Base-by-base conservation (phyloP, 192 early-diverging fungal species). In the Umbelopsis ramanniana region DNA sequence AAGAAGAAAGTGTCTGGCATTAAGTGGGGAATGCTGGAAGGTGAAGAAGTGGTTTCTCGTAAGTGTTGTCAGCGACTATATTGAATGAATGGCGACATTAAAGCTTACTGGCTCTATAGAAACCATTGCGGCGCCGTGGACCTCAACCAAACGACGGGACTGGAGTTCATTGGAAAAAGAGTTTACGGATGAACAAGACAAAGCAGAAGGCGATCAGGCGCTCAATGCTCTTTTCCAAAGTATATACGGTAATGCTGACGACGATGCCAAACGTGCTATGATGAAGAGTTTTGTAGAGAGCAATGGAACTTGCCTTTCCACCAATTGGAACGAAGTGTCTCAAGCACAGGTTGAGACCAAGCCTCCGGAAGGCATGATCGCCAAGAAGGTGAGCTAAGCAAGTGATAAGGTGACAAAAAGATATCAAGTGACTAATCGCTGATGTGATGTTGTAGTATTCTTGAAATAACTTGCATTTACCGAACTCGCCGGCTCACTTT, bases 231-330 rank as follows among this genome's bases (percentile, higher is more conserved):
- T 98, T 48, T 99, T 99, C 87, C 93, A 96, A 74, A 82, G 90
- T 40, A 94, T 99, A 66, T 99, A 96, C 79, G 89, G 87, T 70
- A 93, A 96, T 76, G 94, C 95, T 0, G 91, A 89, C 73, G 91
- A 93, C 22, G 93, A 99, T 54, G 92, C 93, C 9, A 85, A 86
- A 63, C 84, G 92, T 21, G 97, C 98, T 0, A 98, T 99, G 98
- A 91, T 97, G 88, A 99, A 99, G 85, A 94, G 93, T 76, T 99
- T 93, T 79, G 85, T 91, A 6, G 98, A 99, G 79, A 94, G 91
- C 80, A 95, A 94, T 67, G 98, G 98, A 26, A 99, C 98, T 0
- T 89, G 89, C 60, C 84, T 99, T 43, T 93, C 90, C 67, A 99
- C 97, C 37, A 97, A 99, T 79, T 99, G 97, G 97, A 84, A 82